These are phyloP conservation scores for Glonium stellatum DNA, from an alignment of 495 filamentous ascomycete species.

Conservation along the genomic window DNA sequence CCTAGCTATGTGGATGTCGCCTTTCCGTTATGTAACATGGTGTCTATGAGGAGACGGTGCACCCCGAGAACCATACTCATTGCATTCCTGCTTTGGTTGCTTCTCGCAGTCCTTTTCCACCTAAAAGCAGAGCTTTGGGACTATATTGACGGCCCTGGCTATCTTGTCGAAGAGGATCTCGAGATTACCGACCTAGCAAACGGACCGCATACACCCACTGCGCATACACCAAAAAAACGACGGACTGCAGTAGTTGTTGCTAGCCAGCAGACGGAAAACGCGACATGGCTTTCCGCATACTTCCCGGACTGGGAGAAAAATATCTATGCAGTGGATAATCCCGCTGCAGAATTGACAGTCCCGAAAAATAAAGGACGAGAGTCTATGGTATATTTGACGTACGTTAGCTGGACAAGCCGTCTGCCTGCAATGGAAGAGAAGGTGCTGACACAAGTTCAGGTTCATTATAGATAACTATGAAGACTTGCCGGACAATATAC, in stretches of 20 bases:
- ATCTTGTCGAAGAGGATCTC: neutral
- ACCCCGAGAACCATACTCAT: slow-evolving; percentile 7
- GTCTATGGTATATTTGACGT: slow-evolving; percentile 29
- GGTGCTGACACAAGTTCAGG: slow-evolving; percentile 3
- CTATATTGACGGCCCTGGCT: neutral
- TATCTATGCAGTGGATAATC: slow-evolving; percentile 26
- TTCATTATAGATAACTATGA: slow-evolving; percentile 30
- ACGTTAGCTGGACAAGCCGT: neutral
- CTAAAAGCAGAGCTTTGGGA: slow-evolving; percentile 21
- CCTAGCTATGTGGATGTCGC: no score
- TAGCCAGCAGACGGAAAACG: slow-evolving; percentile 18
- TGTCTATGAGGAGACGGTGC: neutral
- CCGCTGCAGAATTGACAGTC: slow-evolving; percentile 16
- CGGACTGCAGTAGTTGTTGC: slow-evolving; percentile 27
- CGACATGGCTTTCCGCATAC: slow-evolving; percentile 26
- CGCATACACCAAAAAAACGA: neutral
- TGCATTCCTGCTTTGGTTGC: slow-evolving; percentile 10
- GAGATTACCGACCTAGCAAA: neutral
- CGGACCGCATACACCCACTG: neutral
- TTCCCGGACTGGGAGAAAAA: slow-evolving; percentile 27
- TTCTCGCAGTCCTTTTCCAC: slow-evolving; percentile 16
- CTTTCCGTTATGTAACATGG: neutral
- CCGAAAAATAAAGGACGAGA: slow-evolving; percentile 28
- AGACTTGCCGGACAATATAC: slow-evolving; percentile 21
- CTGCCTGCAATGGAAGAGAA: neutral